Evolutionary conservation across 805 yeast genomes (phyloP), one percentile per base, ranked within the genome.

Genomic region (Candida chauliodis): DNA sequence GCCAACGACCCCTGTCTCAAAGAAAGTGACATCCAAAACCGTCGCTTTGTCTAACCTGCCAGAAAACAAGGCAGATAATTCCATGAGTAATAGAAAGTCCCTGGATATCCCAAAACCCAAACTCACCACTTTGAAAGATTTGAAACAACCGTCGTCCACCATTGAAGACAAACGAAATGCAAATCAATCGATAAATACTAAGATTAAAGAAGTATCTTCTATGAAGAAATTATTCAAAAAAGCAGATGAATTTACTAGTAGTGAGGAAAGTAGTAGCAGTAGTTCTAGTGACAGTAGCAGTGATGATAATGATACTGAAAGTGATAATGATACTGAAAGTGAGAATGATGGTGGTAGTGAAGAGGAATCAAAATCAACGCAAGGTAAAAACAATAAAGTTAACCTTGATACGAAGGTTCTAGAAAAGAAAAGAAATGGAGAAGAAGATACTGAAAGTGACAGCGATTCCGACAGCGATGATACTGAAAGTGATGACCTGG

Each of bases 141-240:
- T 43, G 10, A 36, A 31, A 31, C 46, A 30, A 8, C 46, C 46
- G 10, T 11, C 9, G 3, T 38, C 46, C 7, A 43, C 46, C 11
- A 43, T 43, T 11, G 46, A 43, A 25, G 35, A 37, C 2, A 41
- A 34, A 26, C 15, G 6, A 14, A 15, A 10, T 8, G 13, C 19
- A 10, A 25, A 9, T 7, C 11, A 4, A 14, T 15, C 29, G 8
- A 17, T 13, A 8, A 4, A 3, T 17, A 8, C 13, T 15, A 7
- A 8, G 3, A 24, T 8, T 8, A 35, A 16, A 30, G 13, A 26
- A 10, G 5, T 18, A 8, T 35, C 38, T 3, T 32, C 38, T 14
- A 16, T 10, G 7, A 35, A 35, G 11, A 21, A 22, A 14, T 10
- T 35, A 30, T 35, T 35, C 13, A 35, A 35, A 23, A 28, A 22